Evolutionary conservation across 805 yeast species (phyloP).

Genomic region (Brettanomyces bruxellensis): DNA sequence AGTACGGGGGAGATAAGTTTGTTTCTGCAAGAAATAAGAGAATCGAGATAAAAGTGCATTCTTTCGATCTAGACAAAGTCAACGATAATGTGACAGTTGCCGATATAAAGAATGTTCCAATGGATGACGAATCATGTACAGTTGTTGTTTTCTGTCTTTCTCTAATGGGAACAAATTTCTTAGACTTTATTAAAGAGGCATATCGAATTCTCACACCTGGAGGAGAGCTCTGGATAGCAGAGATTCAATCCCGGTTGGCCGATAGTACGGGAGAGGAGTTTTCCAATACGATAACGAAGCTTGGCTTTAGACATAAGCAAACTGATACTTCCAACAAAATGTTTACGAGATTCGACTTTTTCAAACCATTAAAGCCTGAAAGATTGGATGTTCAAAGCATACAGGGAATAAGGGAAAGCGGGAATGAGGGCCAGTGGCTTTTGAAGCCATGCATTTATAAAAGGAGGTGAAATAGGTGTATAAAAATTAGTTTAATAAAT

Average conservation of each 20-base stretch:
- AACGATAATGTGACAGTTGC: constrained; percentile 93
- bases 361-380: constrained; percentile 64
- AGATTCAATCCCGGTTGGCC: constrained; percentile 83
- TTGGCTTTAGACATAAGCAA: constrained; percentile 80
- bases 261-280: constrained; percentile 76
- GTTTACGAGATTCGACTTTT: constrained; percentile 93
- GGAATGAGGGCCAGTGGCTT: constrained; percentile 79
- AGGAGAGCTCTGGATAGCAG: constrained; percentile 97
- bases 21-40: constrained; percentile 8
- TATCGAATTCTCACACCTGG: constrained; percentile 77
- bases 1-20: constrained; percentile 16
- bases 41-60: constrained; percentile 58
- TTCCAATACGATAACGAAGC: constrained; percentile 61
- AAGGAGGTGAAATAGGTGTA: constrained; percentile 41
- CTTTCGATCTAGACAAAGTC: constrained; percentile 86
- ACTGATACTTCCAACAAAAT: constrained; percentile 85
- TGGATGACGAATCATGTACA: constrained; percentile 68
- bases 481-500: background rate
- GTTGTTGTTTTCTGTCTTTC: constrained; percentile 92
- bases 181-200: constrained; percentile 88
- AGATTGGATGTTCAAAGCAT: constrained; percentile 50
- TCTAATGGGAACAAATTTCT: constrained; percentile 93
- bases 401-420: constrained; percentile 40
- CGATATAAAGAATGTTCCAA: constrained; percentile 85
- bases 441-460: constrained; percentile 95